A percentile compares a stretch with the other conserved stretches of the same genome.
Evolutionary conservation across 352 stramenopile genomes (phyloP).

Genomic region (Phytopythium vexans): DNA sequence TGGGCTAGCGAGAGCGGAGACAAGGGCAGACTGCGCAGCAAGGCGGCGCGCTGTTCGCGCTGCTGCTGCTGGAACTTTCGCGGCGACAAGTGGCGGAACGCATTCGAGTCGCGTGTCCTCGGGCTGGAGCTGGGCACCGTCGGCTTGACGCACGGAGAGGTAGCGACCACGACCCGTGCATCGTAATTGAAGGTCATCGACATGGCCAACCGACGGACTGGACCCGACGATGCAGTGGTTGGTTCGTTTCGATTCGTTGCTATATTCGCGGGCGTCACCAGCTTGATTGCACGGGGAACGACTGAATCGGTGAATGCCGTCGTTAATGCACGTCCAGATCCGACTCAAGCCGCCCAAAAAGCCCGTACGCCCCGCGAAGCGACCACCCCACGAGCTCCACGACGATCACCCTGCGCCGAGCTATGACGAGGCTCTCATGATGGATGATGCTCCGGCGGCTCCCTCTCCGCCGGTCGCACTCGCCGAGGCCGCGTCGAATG

Average conservation of each 20-base stretch:
- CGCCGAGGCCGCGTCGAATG: too few species aligned
- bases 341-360: conserved; percentile 19
- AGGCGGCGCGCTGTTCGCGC: conserved; percentile 25
- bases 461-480: background rate
- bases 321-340: conserved; percentile 26
- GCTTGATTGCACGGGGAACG: background rate
- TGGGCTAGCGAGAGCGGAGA: conserved; percentile 16
- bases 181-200: background rate
- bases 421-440: conserved; percentile 42
- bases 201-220: background rate
- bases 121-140: too few species aligned
- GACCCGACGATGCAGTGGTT: background rate
- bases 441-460: background rate
- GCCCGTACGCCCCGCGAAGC: background rate
- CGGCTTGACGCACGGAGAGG: background rate
- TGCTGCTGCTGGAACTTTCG: conserved; percentile 43
- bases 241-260: background rate
- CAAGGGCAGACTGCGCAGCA: conserved; percentile 23
- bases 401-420: conserved; percentile 17
- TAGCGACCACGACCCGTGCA: background rate
- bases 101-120: too few species aligned
- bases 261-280: background rate
- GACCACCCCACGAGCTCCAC: too few species aligned
- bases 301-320: conserved; percentile 5
- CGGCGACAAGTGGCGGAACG: conserved; percentile 29